Conservation (phyloP, 1,284 basidiomycete species). For the Ganoderma boninense region DNA sequence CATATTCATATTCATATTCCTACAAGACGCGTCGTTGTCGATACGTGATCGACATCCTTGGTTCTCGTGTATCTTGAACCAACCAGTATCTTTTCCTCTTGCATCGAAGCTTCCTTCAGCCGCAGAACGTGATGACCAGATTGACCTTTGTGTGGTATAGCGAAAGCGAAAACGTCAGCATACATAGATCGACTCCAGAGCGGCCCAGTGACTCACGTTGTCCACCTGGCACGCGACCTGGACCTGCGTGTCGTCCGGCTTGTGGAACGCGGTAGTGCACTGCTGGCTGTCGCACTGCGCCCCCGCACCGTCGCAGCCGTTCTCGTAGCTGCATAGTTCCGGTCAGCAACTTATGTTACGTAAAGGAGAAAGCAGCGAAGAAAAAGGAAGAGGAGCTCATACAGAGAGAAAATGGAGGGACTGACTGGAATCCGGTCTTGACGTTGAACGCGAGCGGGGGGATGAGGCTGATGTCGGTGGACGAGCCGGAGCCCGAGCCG, state of each 20-base stretch:
- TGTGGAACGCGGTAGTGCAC: conserved; percentile 50
- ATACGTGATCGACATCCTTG: no score
- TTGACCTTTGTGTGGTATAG: not conserved
- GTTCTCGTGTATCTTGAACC: no score
- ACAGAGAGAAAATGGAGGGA: not conserved
- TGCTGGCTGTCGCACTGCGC: conserved; percentile 28
- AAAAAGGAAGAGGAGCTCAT: no score
- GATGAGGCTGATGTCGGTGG: conserved; percentile 54
- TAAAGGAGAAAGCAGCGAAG: not conserved
- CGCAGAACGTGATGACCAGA: not conserved
- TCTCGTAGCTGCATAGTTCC: conserved; percentile 33
- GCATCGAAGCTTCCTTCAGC: not conserved
- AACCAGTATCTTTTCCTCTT: not conserved
- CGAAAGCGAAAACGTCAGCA: not conserved
- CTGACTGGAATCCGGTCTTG: conserved; percentile 39
- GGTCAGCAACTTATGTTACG: not conserved
- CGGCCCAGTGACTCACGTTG: conserved; percentile 31
- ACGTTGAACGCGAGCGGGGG: conserved; percentile 46
- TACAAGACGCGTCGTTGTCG: no score
- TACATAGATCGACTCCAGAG: not conserved
- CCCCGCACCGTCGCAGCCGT: conserved; percentile 45
- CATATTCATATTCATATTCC: no score
- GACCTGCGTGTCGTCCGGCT: conserved; percentile 48
- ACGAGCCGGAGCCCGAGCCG: conserved; percentile 53
- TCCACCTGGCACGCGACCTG: conserved; percentile 48